Evolutionary conservation across 2,329 filamentous ascomycete genomes (phyloP).

Genomic region (Diaporthe caulivora): DNA sequence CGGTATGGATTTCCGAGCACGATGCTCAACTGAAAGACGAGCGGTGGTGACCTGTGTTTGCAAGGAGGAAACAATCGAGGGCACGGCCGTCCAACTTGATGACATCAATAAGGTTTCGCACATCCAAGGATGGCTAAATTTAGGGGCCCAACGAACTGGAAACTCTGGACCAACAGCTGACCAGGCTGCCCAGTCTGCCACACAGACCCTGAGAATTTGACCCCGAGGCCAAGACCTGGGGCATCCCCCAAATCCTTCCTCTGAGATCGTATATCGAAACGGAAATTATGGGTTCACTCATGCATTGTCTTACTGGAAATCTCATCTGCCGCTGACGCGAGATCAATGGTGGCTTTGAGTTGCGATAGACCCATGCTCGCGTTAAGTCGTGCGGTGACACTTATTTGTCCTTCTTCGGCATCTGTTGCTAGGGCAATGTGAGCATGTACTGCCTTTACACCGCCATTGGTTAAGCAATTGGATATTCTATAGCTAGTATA

Average conservation of each 20-base stretch:
- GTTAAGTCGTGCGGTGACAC: not conserved
- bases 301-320: not conserved
- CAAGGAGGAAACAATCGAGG: not conserved
- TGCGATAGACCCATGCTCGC: not conserved
- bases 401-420: not conserved
- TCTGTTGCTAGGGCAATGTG: not conserved
- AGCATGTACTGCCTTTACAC: no score
- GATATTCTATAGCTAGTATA: no score
- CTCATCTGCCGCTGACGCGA: not conserved
- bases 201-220: not conserved
- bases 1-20: not conserved
- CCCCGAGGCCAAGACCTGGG: constrained; percentile 16
- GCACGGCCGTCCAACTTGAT: not conserved
- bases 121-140: constrained; percentile 12
- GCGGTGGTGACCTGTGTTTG: not conserved
- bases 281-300: not conserved
- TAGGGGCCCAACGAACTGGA: constrained; percentile 4
- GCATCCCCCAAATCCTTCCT: not conserved
- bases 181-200: not conserved
- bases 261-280: not conserved
- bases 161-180: not conserved
- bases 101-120: constrained; percentile 16
- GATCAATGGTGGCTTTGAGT: not conserved
- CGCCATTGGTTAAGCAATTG: no score
- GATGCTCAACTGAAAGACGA: not conserved